Evolutionary conservation across 2,329 filamentous ascomycete species (phyloP), one percentile per base, ranked within the genome.

Genomic region (Gnomoniopsis sp.): DNA sequence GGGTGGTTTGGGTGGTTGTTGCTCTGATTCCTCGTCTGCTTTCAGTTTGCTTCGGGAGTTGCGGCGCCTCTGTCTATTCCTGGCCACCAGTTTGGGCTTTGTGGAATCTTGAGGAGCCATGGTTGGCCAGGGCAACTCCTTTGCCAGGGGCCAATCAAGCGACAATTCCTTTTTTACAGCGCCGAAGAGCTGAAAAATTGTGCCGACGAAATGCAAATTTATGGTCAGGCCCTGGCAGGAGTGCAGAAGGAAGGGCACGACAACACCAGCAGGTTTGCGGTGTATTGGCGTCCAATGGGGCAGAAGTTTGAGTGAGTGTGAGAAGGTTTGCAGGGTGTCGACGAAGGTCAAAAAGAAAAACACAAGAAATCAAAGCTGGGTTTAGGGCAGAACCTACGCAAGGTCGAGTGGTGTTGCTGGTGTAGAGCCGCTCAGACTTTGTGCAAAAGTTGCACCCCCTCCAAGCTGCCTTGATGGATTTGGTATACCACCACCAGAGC

Each of bases 391-490:
- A 65, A 87, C 85, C 74, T 83, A 88, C 85, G 84, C 86, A 58
- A 84, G 75, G 70, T 88, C 86, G 61, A 88, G 73, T 46, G 84
- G 80, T 63, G 85, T 84, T 65, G 81, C 76, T 65, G 83, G 80
- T 72, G 87, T 84, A 59, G 85, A 86, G 62, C 83, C 83, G 67
- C 80, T 81, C 67, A 88, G 75, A 68, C 84, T 88, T 70, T 88
- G 85, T 51, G 85, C 85, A 72, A 88, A 88, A 71, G 85, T 88
- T 60, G 85, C 75, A 70, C 81, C 85, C 66, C 83, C 77, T 62
- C 80, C 78, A 67, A 84, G 72, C 74, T 85, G 79, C 68, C 82
- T 77, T 56, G 76, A 71, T 52, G 78, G 75, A 63, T 78, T 84
- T 67, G 79, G 82, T 58, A 85, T 75, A 47, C 78, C 78, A 47